phyloP scores from a whole-genome alignment of 2,329 filamentous ascomycete genomes.

The Pyrenophora seminiperda region DNA sequence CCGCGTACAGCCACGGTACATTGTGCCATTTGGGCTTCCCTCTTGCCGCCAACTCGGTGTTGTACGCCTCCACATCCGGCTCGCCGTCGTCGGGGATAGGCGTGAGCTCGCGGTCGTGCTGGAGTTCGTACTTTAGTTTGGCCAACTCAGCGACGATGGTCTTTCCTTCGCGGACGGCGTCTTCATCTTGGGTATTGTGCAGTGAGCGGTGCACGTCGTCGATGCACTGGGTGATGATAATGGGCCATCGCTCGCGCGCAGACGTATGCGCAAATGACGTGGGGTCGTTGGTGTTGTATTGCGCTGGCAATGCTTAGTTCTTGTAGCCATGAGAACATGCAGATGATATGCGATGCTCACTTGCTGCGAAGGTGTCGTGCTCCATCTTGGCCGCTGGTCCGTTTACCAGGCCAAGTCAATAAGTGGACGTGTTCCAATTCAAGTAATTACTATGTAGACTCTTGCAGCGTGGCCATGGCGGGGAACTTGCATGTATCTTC shows the following conservation, averaged over 20 bases:
- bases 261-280: slow-evolving; percentile 87
- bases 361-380: slow-evolving; percentile 29
- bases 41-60: slow-evolving; percentile 77
- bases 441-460: too few species aligned
- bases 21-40: slow-evolving; percentile 80
- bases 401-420: background rate
- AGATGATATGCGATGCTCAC: background rate
- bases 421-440: too few species aligned
- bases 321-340: too few species aligned
- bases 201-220: slow-evolving; percentile 89
- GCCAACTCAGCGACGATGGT: slow-evolving; percentile 78
- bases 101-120: slow-evolving; percentile 82
- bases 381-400: slow-evolving; percentile 19
- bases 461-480: too few species aligned
- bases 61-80: slow-evolving; percentile 79
- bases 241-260: slow-evolving; percentile 85
- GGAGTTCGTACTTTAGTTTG: slow-evolving; percentile 89
- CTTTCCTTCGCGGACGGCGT: slow-evolving; percentile 80
- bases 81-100: slow-evolving; percentile 78
- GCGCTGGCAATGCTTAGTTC: slow-evolving; percentile 58
- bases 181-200: slow-evolving; percentile 62
- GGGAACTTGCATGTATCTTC: too few species aligned
- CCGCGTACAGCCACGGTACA: slow-evolving; percentile 84
- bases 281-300: slow-evolving; percentile 78
- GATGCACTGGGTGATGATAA: slow-evolving; percentile 91